phyloP scores from a whole-genome alignment of 1,284 basidiomycete species.

The Trichosporon asahii region DNA sequence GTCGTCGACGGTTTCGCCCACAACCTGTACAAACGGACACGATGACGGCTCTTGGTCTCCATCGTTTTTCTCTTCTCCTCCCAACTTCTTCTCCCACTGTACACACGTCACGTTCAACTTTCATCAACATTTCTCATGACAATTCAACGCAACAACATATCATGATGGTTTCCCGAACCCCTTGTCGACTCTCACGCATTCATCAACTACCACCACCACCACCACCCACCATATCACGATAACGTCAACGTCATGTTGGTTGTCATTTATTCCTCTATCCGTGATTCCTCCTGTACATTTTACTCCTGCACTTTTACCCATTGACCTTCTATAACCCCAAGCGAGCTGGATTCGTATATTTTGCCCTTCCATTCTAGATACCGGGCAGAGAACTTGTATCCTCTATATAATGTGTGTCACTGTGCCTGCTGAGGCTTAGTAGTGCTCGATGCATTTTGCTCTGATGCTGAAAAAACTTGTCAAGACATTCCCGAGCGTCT shows the following conservation, averaged over 20 bases:
- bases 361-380: background rate
- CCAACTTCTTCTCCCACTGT: background rate
- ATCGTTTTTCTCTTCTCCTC: background rate
- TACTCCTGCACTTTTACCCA: conserved; percentile 2
- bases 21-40: background rate
- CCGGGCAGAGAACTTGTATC: conserved; percentile 2
- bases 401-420: conserved; percentile 11
- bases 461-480: background rate
- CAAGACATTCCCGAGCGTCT: background rate
- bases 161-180: background rate
- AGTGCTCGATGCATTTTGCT: conserved; percentile 8
- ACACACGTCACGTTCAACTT: conserved; percentile 8
- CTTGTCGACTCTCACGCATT: background rate
- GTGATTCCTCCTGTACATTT: conserved; percentile 1
- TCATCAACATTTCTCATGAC: conserved; percentile 5
- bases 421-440: conserved; percentile 5
- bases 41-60: conserved; percentile 2
- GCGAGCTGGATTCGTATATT: conserved; percentile 9
- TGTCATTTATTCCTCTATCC: conserved; percentile 4
- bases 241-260: conserved; percentile 1
- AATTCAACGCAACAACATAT: conserved; percentile 5
- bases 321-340: background rate
- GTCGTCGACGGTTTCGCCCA: background rate
- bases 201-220: background rate
- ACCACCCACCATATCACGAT: background rate